A percentile compares a stretch with the other conserved stretches of the same genome.
phyloP scores from a whole-genome alignment of 352 stramenopile species.

The Phytophthora sp. region DNA sequence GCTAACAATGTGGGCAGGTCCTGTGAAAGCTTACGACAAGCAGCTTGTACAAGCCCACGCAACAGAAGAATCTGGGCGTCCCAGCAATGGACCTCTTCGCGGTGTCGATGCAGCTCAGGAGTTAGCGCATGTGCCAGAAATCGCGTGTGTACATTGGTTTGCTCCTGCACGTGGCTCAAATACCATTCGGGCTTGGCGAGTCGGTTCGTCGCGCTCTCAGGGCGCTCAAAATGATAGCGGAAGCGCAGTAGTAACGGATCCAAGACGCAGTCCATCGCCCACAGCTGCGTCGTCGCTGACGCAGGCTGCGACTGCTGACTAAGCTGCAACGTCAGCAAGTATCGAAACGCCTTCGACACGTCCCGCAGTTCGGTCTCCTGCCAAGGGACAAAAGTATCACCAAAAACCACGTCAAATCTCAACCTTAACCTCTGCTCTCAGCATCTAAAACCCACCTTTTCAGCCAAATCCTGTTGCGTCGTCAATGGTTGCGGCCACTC shows the following conservation, averaged over 20 bases:
- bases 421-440: neutral
- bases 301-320: constrained; percentile 39
- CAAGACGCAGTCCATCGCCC: constrained; percentile 70
- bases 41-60: constrained; percentile 48
- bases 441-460: constrained; percentile 42
- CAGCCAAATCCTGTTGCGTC: constrained; percentile 38
- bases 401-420: constrained; percentile 10
- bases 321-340: constrained; percentile 65
- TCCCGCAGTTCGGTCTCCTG: constrained; percentile 37
- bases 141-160: constrained; percentile 49
- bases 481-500: constrained; percentile 53
- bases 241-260: constrained; percentile 67
- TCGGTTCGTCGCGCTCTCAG: constrained; percentile 70
- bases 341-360: constrained; percentile 53
- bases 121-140: constrained; percentile 55
- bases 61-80: constrained; percentile 72
- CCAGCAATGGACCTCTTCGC: constrained; percentile 49
- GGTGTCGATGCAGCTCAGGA: constrained; percentile 57
- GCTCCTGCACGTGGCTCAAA: constrained; percentile 63
- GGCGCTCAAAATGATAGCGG: constrained; percentile 77
- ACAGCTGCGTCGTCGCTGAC: constrained; percentile 43
- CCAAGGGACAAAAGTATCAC: neutral
- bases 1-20: constrained; percentile 52
- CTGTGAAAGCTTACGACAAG: constrained; percentile 54
- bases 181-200: constrained; percentile 82